A percentile compares a stretch with the other conserved stretches of the same genome.
These are phyloP conservation scores for Podospora tetraspora DNA, from an alignment of 495 filamentous ascomycete species.

Conservation along the genomic window DNA sequence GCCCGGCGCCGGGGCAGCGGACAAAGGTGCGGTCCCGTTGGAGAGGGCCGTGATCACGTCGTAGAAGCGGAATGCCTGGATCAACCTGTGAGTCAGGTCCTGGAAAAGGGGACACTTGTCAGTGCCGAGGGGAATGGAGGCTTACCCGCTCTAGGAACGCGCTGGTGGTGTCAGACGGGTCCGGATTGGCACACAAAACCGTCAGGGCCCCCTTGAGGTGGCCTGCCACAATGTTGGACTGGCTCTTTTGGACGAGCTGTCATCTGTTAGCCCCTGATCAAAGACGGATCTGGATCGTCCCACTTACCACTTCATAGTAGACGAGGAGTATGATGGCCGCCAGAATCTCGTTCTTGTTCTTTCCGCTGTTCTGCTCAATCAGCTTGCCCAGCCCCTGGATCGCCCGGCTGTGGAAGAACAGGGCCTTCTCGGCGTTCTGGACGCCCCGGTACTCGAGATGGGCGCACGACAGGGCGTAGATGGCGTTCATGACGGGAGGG, in stretches of 20 bases:
- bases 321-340: conserved; percentile 58
- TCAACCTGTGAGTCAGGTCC: neutral
- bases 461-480: conserved; percentile 54
- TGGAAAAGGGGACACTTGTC: neutral
- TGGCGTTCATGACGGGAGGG: conserved; percentile 52
- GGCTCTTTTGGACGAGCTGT: conserved; percentile 55
- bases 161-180: conserved; percentile 45
- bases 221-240: conserved; percentile 52
- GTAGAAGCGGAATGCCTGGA: conserved; percentile 58
- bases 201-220: conserved; percentile 57
- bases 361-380: conserved; percentile 48
- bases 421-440: conserved; percentile 50
- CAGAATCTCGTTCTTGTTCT: conserved; percentile 51
- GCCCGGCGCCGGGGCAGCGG: conserved; percentile 43
- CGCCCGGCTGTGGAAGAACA: conserved; percentile 55
- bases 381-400: conserved; percentile 53
- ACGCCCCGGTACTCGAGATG: conserved; percentile 55
- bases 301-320: conserved; percentile 58
- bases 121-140: neutral
- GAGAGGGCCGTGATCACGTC: conserved; percentile 60
- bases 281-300: neutral
- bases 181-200: conserved; percentile 48
- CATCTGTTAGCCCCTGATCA: neutral
- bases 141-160: conserved; percentile 54
- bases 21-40: conserved; percentile 54